A percentile compares a stretch with the other conserved stretches of the same genome.
phyloP scores from a whole-genome alignment of 129 eudicot genomes.

The Chrysanthemum makinoi region DNA sequence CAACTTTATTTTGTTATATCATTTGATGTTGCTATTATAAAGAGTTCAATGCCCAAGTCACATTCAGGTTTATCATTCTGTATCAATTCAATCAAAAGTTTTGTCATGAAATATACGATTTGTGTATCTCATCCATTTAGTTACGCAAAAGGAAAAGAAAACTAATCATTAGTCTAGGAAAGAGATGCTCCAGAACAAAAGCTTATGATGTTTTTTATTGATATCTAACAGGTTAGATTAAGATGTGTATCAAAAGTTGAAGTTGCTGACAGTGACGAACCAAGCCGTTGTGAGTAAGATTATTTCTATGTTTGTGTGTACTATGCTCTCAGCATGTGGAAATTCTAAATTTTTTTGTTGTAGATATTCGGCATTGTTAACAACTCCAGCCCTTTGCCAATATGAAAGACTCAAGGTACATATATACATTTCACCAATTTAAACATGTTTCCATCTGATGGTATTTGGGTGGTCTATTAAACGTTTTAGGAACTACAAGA shows the following conservation, averaged over 20 bases:
- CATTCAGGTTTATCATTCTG: not conserved
- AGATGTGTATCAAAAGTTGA: conserved; percentile 91
- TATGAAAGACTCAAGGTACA: no score
- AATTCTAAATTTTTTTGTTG: no score
- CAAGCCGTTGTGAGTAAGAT: conserved; percentile 98
- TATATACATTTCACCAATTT: no score
- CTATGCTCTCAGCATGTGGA: not conserved
- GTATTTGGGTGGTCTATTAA: no score
- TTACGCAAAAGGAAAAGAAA: not conserved
- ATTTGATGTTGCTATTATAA: no score
- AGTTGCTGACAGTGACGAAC: conserved; percentile 84
- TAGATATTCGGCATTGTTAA: no score
- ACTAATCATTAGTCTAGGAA: not conserved
- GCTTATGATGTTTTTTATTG: not conserved
- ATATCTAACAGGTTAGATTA: conserved; percentile 74
- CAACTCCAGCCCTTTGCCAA: no score
- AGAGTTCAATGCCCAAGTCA: not conserved
- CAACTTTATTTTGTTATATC: no score
- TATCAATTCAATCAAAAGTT: not conserved
- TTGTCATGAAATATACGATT: not conserved
- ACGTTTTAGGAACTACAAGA: no score
- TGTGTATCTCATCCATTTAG: not conserved
- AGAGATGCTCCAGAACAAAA: conserved; percentile 10
- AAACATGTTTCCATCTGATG: no score
- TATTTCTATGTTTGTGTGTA: not conserved